These are phyloP conservation scores for Rhodotorula toruloides DNA, from an alignment of 768 basidiomycete genomes.

Conservation along the genomic window DNA sequence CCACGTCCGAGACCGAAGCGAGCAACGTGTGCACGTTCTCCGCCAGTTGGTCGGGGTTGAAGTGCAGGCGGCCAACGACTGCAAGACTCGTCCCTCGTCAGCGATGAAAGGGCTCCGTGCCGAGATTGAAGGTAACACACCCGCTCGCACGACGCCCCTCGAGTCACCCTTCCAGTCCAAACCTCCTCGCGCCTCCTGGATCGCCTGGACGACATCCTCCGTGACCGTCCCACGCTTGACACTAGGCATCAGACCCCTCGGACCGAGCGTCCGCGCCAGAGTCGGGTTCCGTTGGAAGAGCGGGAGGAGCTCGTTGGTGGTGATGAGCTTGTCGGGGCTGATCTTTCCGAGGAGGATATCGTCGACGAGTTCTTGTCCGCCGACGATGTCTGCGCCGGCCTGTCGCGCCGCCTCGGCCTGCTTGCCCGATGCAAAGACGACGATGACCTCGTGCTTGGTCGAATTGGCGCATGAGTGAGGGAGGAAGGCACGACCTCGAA, in stretches of 20 bases:
- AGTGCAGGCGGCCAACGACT: slow-evolving; percentile 57
- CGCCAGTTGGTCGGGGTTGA: slow-evolving; percentile 67
- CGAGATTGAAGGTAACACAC: slow-evolving; percentile 46
- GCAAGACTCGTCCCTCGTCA: not conserved
- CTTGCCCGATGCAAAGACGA: slow-evolving; percentile 88
- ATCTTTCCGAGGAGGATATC: slow-evolving; percentile 71
- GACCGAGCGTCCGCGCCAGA: slow-evolving; percentile 72
- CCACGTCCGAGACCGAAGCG: slow-evolving; percentile 42
- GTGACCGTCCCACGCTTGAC: slow-evolving; percentile 90
- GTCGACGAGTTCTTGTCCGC: slow-evolving; percentile 67
- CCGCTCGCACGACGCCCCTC: slow-evolving; percentile 71
- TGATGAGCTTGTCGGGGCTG: slow-evolving; percentile 75
- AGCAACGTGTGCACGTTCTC: slow-evolving; percentile 75
- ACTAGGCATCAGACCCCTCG: slow-evolving; percentile 90
- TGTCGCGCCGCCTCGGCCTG: slow-evolving; percentile 73
- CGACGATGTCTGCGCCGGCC: slow-evolving; percentile 85
- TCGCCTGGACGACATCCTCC: slow-evolving; percentile 75
- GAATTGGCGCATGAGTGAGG: slow-evolving; percentile 51
- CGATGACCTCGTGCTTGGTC: slow-evolving; percentile 52
- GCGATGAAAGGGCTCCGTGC: not conserved
- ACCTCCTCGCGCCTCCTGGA: slow-evolving; percentile 70
- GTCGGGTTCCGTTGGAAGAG: slow-evolving; percentile 62
- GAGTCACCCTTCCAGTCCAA: slow-evolving; percentile 93
- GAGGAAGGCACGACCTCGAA: slow-evolving; percentile 81
- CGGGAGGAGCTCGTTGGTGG: slow-evolving; percentile 70